These are phyloP conservation scores for Penicillium sumatraense DNA, from an alignment of 2,329 filamentous ascomycete genomes.

Conservation along the genomic window DNA sequence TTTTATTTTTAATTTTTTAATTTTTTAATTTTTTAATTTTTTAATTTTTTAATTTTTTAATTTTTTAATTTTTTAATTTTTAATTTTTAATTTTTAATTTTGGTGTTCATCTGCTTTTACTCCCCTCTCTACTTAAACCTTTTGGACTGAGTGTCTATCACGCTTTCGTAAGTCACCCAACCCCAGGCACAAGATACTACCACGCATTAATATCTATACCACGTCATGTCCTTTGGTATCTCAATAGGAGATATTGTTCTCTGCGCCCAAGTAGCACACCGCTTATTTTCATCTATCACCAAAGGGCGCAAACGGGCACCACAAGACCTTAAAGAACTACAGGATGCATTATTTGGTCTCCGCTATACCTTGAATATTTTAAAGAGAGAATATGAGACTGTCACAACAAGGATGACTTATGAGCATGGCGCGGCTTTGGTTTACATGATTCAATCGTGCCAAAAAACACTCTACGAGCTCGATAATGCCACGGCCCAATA, in stretches of 20 bases:
- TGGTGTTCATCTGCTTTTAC: too few relatives aligned
- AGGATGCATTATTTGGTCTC: neutral
- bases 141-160: too few relatives aligned
- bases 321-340: neutral
- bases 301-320: neutral
- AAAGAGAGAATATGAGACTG: neutral
- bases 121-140: too few relatives aligned
- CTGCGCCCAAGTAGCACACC: neutral
- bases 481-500: slow-evolving; percentile 4
- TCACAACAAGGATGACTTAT: neutral
- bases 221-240: slow-evolving; percentile 5
- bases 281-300: neutral
- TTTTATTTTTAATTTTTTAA: too few relatives aligned
- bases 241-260: slow-evolving; percentile 3
- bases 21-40: too few relatives aligned
- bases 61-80: too few relatives aligned
- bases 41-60: too few relatives aligned
- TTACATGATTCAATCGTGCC: neutral
- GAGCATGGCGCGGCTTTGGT: neutral
- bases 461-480: neutral
- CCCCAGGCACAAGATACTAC: too few relatives aligned
- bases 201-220: too few relatives aligned
- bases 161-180: too few relatives aligned
- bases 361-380: neutral
- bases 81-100: too few relatives aligned